Conservation (phyloP, 1,284 basidiomycete genomes). For the Papiliotrema nemorosa region DNA sequence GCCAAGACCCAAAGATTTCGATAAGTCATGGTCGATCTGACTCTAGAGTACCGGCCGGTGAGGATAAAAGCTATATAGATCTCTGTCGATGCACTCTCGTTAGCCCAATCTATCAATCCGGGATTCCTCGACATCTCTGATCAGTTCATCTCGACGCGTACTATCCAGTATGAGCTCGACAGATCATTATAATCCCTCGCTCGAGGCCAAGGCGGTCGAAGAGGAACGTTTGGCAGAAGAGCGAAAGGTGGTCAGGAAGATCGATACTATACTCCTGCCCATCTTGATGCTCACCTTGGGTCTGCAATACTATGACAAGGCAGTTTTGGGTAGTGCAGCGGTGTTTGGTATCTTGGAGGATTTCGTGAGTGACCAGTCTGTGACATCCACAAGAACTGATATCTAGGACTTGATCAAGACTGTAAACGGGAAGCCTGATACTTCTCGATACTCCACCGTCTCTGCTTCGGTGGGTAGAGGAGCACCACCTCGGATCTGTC, state of each 20-base stretch:
- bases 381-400: not conserved
- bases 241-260: conserved; percentile 25
- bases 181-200: too few species aligned
- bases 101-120: too few species aligned
- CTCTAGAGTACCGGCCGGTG: too few species aligned
- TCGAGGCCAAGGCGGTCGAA: not conserved
- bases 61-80: too few species aligned
- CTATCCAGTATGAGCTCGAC: not conserved
- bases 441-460: conserved; percentile 45
- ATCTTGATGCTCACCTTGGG: conserved; percentile 52
- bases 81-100: too few species aligned
- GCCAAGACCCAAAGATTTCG: too few species aligned
- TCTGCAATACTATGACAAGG: conserved; percentile 36
- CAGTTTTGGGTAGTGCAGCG: conserved; percentile 51
- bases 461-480: conserved; percentile 37
- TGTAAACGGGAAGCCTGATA: conserved; percentile 40
- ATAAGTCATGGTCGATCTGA: too few species aligned
- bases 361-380: conserved; percentile 23
- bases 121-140: too few species aligned
- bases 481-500: too few species aligned
- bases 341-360: conserved; percentile 54
- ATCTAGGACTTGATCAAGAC: conserved; percentile 34
- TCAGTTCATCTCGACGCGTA: too few species aligned
- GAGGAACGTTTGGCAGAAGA: conserved; percentile 9
- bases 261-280: conserved; percentile 44